A percentile compares a stretch with the other conserved stretches of the same genome.
Conservation (phyloP, 768 basidiomycete species). For the Phylloporus sp. region DNA sequence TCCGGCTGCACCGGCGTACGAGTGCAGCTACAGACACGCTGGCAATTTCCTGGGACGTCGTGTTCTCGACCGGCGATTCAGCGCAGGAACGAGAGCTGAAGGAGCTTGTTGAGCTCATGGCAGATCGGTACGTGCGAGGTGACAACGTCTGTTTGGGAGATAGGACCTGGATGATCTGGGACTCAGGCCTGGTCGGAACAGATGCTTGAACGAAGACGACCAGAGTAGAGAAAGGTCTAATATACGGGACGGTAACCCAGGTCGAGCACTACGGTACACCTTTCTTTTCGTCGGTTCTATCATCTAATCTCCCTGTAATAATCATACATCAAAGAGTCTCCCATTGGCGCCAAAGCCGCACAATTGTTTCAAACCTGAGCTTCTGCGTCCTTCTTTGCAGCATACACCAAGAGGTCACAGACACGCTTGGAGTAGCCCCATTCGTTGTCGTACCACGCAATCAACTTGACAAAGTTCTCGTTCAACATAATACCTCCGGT, state of each 20-base stretch:
- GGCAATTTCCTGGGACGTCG: constrained; percentile 1
- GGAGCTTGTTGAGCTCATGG: constrained; percentile 8
- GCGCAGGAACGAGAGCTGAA: constrained; percentile 13
- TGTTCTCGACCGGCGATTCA: constrained; percentile 14
- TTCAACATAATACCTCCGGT: constrained; percentile 89
- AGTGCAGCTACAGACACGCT: background rate
- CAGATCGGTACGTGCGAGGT: background rate
- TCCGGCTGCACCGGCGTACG: constrained; percentile 12
- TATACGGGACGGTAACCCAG: background rate
- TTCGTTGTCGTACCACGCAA: constrained; percentile 94
- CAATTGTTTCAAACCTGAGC: constrained; percentile 14
- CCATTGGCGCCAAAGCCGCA: background rate
- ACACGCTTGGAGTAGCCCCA: constrained; percentile 94
- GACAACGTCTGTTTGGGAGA: constrained; percentile 4
- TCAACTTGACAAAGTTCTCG: constrained; percentile 91
- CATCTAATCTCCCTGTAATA: constrained; percentile 2
- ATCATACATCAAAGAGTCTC: constrained; percentile 11
- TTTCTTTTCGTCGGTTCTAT: constrained; percentile 2
- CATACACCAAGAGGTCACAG: constrained; percentile 80
- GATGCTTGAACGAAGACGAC: too few relatives aligned
- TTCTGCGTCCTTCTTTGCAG: constrained; percentile 64
- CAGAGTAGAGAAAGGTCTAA: constrained; percentile 9
- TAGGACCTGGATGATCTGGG: constrained; percentile 22
- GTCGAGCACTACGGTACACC: constrained; percentile 15
- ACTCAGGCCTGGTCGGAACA: constrained; percentile 3